phyloP scores from a whole-genome alignment of 768 basidiomycete species.

The Suillus spraguei region DNA sequence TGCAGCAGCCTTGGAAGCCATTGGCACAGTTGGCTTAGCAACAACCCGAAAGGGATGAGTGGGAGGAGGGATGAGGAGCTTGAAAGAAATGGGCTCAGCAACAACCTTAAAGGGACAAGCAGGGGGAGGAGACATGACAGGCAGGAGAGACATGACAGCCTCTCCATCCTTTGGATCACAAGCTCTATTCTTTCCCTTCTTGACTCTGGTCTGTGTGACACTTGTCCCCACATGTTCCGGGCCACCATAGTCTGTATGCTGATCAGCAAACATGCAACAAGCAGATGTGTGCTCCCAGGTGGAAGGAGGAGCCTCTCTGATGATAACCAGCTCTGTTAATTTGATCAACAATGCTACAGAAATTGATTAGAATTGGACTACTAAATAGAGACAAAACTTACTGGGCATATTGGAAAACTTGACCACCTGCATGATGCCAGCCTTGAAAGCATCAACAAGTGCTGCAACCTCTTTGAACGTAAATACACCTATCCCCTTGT shows the following conservation, averaged over 20 bases:
- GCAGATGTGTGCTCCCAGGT: neutral
- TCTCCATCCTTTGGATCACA: neutral
- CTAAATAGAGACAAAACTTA: neutral
- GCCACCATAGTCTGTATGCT: neutral
- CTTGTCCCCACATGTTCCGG: neutral
- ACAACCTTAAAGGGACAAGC: neutral
- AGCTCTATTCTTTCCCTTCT: neutral
- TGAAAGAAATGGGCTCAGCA: neutral
- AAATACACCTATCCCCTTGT: constrained; percentile 4
- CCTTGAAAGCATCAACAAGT: neutral
- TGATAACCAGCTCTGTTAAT: neutral
- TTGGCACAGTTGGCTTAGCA: neutral
- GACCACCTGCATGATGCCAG: neutral
- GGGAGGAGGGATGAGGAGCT: neutral
- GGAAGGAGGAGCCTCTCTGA: neutral
- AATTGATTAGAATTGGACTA: neutral
- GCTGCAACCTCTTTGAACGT: neutral
- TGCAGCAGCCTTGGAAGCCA: neutral
- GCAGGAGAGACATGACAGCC: too few species aligned
- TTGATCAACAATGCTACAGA: neutral
- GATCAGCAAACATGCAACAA: neutral
- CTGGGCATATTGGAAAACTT: neutral
- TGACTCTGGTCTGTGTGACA: neutral
- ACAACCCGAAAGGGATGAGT: neutral
- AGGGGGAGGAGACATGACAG: constrained; percentile 4